phyloP scores from a whole-genome alignment of 2,329 filamentous ascomycete genomes.

The Aureobasidium sp. region DNA sequence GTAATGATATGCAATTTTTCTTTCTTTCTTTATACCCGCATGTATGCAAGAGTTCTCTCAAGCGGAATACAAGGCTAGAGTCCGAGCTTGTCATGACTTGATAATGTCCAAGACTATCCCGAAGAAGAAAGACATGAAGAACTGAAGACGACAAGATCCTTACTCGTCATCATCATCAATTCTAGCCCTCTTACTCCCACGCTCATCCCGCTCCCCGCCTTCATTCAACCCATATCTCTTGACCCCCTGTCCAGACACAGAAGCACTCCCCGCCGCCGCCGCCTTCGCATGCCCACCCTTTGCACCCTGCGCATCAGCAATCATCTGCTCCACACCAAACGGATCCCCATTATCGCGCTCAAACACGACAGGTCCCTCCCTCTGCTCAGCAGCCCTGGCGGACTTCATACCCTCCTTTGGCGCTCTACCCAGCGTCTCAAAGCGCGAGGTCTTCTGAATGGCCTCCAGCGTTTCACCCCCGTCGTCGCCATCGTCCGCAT shows the following conservation, averaged over 20 bases:
- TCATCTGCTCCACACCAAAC: slow-evolving; percentile 90
- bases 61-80: not conserved
- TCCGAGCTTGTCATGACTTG: not conserved
- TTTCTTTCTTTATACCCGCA: not conserved
- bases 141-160: not conserved
- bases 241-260: slow-evolving; percentile 37
- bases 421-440: slow-evolving; percentile 78
- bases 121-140: not conserved
- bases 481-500: slow-evolving; percentile 68
- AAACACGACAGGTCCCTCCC: slow-evolving; percentile 91
- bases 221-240: slow-evolving; percentile 71
- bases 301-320: slow-evolving; percentile 61
- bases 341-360: slow-evolving; percentile 75
- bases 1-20: not conserved
- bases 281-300: slow-evolving; percentile 34
- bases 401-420: slow-evolving; percentile 77
- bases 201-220: slow-evolving; percentile 52
- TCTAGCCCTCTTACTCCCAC: slow-evolving; percentile 60
- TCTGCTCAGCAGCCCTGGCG: slow-evolving; percentile 68
- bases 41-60: not conserved
- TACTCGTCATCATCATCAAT: slow-evolving; percentile 49
- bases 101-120: not conserved
- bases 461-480: slow-evolving; percentile 74
- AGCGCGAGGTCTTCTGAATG: slow-evolving; percentile 76
- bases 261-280: slow-evolving; percentile 25